Evolutionary conservation across 2,329 filamentous ascomycete genomes (phyloP), one percentile per base, ranked within the genome.

Genomic region (Macrophomina pseudophaseolina): DNA sequence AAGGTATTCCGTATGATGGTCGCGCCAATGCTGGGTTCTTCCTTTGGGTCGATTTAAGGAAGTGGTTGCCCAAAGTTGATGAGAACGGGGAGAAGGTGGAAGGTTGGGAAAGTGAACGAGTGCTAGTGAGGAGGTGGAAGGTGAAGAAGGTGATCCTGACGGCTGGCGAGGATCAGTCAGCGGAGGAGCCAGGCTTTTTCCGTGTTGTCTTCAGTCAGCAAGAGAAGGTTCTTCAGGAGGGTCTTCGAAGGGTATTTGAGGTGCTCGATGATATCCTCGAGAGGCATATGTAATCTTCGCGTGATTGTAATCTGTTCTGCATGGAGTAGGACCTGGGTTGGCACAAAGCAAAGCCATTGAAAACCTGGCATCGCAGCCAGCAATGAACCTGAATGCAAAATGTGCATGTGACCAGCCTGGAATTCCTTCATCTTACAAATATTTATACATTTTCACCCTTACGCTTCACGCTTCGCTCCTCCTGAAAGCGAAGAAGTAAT

Each of bases 401-500:
- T 23, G 23, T 23, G 23, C 23, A 23, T 23, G 1, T 3, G 23
- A 0, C 23, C 23, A 23, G 23, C 23, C 23, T 23, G 23, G 3
- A 23, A 23, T 23, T 23, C 23, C 23, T 23, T 23, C 23, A 2
- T 23, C 23, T 23, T 2, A 23, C 23, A 23, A 23, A 23, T 38
- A 12, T 38, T 38, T 38, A 38, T 38, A 4, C 35, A 38, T 38
- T 12, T 38, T 38, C 35, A 38, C 33, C 35, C 11, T 59, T 5
- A 52, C 5, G 35, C 68, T 42, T 28, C 53, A 44, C 70, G 72
- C 75, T 83, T 90, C 23, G 23, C 23, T 23, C 1, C 23, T 23
- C 80, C 89, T 87, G 51, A 97, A 89, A 8, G 87, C 95, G 78
- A 97, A 97, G 79, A 99, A 98, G 81, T 98, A 99, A 78, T 99